Evolutionary conservation across 345 rosid genomes (phyloP).

Genomic region (Iberis pinnata): DNA sequence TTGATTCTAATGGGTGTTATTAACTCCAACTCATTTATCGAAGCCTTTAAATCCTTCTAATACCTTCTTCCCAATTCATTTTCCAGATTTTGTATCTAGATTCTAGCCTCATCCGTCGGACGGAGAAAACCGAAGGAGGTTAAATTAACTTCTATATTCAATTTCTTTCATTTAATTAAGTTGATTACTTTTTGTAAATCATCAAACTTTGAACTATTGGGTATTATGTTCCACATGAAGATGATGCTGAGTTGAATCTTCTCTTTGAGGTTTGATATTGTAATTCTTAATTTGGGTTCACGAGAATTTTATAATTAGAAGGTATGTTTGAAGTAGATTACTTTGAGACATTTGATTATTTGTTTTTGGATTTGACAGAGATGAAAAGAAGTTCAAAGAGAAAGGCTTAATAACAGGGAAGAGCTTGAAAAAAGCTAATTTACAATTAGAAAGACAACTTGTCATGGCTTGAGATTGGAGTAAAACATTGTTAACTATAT

Average conservation of each 20-base stretch:
- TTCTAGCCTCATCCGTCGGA: conserved; percentile 1
- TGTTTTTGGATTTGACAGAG: conserved; percentile 33
- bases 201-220: conserved; percentile 32
- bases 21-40: conserved; percentile 31
- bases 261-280: conserved; percentile 62
- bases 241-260: conserved; percentile 47
- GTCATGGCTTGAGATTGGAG: conserved; percentile 91
- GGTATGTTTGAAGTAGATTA: conserved; percentile 5
- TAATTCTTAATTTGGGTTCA: no score
- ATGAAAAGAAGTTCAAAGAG: conserved; percentile 57
- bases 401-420: conserved; percentile 56
- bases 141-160: conserved; percentile 15
- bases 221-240: conserved; percentile 22
- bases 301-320: no score
- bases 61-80: conserved; percentile 24
- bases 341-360: not conserved
- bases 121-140: conserved; percentile 22
- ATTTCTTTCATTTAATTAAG: conserved; percentile 9
- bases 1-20: no score
- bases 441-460: conserved; percentile 87
- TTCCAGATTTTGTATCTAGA: conserved; percentile 22
- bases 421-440: conserved; percentile 64
- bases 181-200: conserved; percentile 30
- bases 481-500: conserved; percentile 56
- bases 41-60: conserved; percentile 30